Evolutionary conservation across 441 rosid genomes (phyloP).

Genomic region (Erodium trifolium): DNA sequence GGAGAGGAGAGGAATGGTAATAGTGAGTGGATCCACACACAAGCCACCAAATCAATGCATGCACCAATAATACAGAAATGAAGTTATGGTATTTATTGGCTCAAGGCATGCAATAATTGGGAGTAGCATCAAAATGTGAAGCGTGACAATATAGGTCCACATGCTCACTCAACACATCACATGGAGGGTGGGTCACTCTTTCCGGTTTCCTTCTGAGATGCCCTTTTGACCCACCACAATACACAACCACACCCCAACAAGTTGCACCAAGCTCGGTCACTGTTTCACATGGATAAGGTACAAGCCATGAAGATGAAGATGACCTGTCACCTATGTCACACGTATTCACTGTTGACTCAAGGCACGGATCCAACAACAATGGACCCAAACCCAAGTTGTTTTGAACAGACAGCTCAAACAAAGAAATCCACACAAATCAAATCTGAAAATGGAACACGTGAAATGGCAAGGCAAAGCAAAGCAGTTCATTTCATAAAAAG

Average conservation of each 20-base stretch:
- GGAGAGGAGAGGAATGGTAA: no score
- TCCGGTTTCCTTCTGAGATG: slow-evolving; percentile 11
- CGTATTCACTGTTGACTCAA: no score
- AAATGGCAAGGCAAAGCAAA: no score
- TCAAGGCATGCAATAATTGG: slow-evolving; percentile 12
- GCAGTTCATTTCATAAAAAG: no score
- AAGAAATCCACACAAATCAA: no score
- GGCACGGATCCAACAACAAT: neutral
- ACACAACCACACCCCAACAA: neutral
- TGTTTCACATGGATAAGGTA: neutral
- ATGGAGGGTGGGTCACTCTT: slow-evolving; percentile 19
- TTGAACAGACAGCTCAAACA: no score
- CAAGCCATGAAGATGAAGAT: neutral
- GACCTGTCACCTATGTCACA: neutral
- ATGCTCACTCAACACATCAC: slow-evolving; percentile 23
- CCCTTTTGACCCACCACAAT: slow-evolving; percentile 20
- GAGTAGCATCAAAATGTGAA: slow-evolving; percentile 13
- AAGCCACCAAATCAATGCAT: no score
- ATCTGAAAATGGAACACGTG: no score
- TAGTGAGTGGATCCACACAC: no score
- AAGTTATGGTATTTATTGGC: slow-evolving; percentile 3
- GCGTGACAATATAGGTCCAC: slow-evolving; percentile 15
- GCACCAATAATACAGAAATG: slow-evolving; percentile 11
- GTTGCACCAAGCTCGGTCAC: neutral
- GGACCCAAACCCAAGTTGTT: neutral